Conservation (phyloP, 371 early-diverging fungal genomes). For the Circinella umbellata region DNA sequence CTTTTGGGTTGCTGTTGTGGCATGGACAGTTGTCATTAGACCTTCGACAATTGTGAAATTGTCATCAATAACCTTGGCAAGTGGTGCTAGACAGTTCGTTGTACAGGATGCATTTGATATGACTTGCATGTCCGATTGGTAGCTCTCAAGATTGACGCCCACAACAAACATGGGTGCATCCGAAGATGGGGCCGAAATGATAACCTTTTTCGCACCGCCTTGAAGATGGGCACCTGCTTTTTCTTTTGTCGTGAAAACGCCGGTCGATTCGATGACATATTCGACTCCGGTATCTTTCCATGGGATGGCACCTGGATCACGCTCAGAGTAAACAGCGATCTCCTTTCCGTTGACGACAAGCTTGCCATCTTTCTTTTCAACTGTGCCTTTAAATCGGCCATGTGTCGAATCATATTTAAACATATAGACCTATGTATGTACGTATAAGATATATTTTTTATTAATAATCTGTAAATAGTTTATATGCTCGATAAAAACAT, state of each 20-base stretch:
- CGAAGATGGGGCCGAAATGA: slow-evolving; percentile 98
- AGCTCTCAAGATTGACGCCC: slow-evolving; percentile 96
- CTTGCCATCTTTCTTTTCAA: slow-evolving; percentile 80
- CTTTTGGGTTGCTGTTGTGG: slow-evolving; percentile 99
- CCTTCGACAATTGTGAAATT: slow-evolving; percentile 88
- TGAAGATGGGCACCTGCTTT: slow-evolving; percentile 90
- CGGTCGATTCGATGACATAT: slow-evolving; percentile 99
- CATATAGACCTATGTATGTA: slow-evolving; percentile 80
- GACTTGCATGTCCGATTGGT: slow-evolving; percentile 82
- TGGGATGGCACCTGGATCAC: slow-evolving; percentile 80
- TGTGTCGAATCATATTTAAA: slow-evolving; percentile 99
- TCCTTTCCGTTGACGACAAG: slow-evolving; percentile 75
- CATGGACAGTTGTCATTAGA: slow-evolving; percentile 98
- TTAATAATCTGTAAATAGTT: background rate
- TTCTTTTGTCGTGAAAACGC: slow-evolving; percentile 95
- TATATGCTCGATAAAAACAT: background rate
- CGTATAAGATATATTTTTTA: background rate
- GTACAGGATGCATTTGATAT: slow-evolving; percentile 99
- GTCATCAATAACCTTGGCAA: slow-evolving; percentile 98
- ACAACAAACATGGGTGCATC: slow-evolving; percentile 91
- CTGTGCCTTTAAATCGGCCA: slow-evolving; percentile 88
- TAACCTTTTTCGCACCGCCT: slow-evolving; percentile 98
- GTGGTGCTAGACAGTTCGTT: slow-evolving; percentile 99
- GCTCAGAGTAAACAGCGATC: slow-evolving; percentile 42
- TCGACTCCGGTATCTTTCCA: slow-evolving; percentile 93